Percentiles rank a stretch among this genome's conserved stretches.
Evolutionary conservation across 345 rosid genomes (phyloP).

Genomic region (Ricinus communis): DNA sequence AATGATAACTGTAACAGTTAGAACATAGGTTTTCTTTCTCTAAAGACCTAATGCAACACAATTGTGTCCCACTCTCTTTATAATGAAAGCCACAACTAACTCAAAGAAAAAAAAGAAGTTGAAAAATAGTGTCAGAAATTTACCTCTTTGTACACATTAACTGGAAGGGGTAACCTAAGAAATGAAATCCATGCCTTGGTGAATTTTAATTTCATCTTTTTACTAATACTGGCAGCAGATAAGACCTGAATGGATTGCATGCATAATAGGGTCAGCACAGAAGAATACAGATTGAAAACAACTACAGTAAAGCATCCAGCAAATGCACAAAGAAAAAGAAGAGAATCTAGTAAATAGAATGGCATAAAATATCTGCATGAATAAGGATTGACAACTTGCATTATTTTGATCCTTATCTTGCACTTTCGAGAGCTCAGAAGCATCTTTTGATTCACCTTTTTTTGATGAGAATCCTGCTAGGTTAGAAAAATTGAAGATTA

Average conservation of each 20-base stretch:
- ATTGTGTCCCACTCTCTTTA: too few species aligned
- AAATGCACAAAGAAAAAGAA: neutral
- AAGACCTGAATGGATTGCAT: constrained; percentile 43
- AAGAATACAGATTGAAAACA: neutral
- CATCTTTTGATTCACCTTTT: constrained; percentile 24
- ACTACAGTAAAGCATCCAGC: neutral
- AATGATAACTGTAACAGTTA: neutral
- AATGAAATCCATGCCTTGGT: constrained; percentile 91
- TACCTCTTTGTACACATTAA: constrained; percentile 92
- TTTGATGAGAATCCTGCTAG: constrained; percentile 23
- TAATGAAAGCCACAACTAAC: too few species aligned
- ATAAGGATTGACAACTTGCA: constrained; percentile 40
- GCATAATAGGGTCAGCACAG: neutral
- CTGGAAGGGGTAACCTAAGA: constrained; percentile 81
- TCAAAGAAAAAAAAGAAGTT: too few species aligned
- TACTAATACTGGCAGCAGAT: constrained; percentile 54
- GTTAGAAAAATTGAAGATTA: constrained; percentile 3
- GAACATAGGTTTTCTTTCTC: neutral
- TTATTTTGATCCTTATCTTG: constrained; percentile 33
- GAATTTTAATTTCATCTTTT: constrained; percentile 83
- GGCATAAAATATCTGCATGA: neutral
- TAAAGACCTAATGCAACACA: too few species aligned
- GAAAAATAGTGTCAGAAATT: constrained; percentile 3
- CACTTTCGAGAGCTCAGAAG: constrained; percentile 22
- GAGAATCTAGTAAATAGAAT: neutral